Conservation (phyloP, 371 early-diverging fungal genomes). For the Sporodiniella umbellata region DNA sequence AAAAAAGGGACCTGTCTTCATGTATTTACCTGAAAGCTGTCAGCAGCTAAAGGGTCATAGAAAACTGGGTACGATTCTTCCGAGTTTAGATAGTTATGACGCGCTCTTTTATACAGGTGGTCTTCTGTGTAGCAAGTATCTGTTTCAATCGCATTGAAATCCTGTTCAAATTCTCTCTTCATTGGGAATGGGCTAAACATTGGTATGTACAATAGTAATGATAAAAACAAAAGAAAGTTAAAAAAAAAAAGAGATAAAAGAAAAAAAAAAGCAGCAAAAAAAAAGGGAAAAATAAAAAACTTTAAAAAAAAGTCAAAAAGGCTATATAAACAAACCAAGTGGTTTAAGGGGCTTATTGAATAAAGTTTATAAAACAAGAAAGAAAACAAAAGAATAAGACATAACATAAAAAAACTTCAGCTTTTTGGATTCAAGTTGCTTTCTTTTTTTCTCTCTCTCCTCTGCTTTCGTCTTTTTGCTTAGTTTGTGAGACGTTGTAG, state of each 20-base stretch:
- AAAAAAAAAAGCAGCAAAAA: constrained; percentile 1
- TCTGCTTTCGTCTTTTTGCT: not conserved
- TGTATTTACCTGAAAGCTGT: constrained; percentile 35
- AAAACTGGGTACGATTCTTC: constrained; percentile 31
- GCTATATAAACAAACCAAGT: not conserved
- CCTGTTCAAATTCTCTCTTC: constrained; percentile 9
- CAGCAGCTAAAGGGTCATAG: constrained; percentile 29
- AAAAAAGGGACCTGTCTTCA: not conserved
- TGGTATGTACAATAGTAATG: not conserved
- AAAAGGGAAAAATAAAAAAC: not conserved
- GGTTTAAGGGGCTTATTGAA: constrained; percentile 9
- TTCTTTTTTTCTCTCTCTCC: not conserved
- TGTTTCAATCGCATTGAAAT: constrained; percentile 22
- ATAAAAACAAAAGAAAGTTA: not conserved
- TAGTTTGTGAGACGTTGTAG: not conserved
- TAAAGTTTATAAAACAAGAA: not conserved
- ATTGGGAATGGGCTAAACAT: constrained; percentile 4
- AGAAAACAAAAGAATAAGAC: not conserved
- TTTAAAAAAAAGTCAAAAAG: too few relatives aligned
- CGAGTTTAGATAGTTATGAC: constrained; percentile 24
- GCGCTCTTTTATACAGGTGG: constrained; percentile 14
- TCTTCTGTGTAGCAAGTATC: constrained; percentile 13
- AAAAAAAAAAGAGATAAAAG: not conserved
- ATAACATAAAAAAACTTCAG: not conserved
- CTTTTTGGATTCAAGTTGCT: not conserved